Evolutionary conservation across 306 rosid species (phyloP), one percentile per base, ranked within the genome.

Genomic region (Quercus bicolor): DNA sequence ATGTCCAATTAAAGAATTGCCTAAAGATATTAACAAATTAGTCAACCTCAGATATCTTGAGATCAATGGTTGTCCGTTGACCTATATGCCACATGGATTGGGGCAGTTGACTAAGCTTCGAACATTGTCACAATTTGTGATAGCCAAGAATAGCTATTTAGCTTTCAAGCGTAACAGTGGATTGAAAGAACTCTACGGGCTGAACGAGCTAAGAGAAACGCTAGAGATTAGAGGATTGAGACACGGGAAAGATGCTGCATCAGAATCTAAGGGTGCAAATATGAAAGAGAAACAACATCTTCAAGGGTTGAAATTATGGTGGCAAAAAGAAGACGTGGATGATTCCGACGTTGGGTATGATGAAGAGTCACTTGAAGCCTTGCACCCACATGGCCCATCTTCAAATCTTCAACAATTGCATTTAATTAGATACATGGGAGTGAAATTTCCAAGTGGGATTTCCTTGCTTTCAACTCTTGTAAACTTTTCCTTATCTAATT

Each of bases 21-120:
- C 83, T 2, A 70, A 66, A 33, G 34, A 75, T 6, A 24, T 83
- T 4, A 3, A 5, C 7, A 9, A 21, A 2, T 24, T 60, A 64
- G 23, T 59, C 24, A 74, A 61, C 11, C 70, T 78, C 4, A 78
- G 70, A 23, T 77, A 78, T 81, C 81, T 87, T 48, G 11, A 34
- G 8, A 9, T 69, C 3, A 0, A 72, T 1, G 78, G 71, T 23
- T 82, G 85, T 15, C 0, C 21, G 0, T 59, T 77, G n/a, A 64
- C 20, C 13, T 26, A 18, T 59, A 82, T 82, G 81, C 81, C 81
- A 16, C 9, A 0, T 4, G 53, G 74, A 4, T 34, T 77, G 6
- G 5, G 10, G 1, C 26, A 54, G 6, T 18, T 82, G 56, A 28
- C 4, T 28, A 8, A 40, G n/a, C 64, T 82, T 9, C 23, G 9